Evolutionary conservation across 345 rosid genomes (phyloP).

Genomic region (Ceriops zippeliana): DNA sequence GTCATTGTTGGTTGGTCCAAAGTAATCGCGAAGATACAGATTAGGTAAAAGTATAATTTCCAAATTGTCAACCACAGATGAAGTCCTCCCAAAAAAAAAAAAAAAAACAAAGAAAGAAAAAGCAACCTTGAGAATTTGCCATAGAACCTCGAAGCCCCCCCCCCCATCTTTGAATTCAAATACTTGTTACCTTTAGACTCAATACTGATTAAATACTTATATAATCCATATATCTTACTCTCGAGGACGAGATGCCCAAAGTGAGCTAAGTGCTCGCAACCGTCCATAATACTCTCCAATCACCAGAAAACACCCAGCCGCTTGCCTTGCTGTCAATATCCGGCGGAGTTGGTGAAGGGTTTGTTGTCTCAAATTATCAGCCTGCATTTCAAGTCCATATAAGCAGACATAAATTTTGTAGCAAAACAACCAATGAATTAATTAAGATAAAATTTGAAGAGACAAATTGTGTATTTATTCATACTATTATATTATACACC

Average conservation of each 20-base stretch:
- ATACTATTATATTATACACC: neutral
- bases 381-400: constrained; percentile 33
- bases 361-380: constrained; percentile 94
- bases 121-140: too few species aligned
- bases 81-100: too few species aligned
- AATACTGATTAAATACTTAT: too few species aligned
- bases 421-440: neutral
- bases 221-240: constrained; percentile 46
- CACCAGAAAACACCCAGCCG: constrained; percentile 78
- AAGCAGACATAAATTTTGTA: too few species aligned
- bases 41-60: too few species aligned
- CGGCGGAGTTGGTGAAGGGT: constrained; percentile 78
- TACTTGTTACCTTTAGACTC: too few species aligned
- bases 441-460: neutral
- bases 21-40: too few species aligned
- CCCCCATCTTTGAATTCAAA: too few species aligned
- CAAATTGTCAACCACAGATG: too few species aligned
- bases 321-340: constrained; percentile 81
- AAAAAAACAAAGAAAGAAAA: neutral
- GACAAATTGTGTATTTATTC: neutral
- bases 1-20: too few species aligned
- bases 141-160: too few species aligned
- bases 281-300: constrained; percentile 87
- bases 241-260: constrained; percentile 90
- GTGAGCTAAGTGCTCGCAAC: constrained; percentile 80